Percentiles rank a stretch among this genome's conserved stretches.
Evolutionary conservation across 768 basidiomycete species (phyloP).

Genomic region (Vararia minispora): DNA sequence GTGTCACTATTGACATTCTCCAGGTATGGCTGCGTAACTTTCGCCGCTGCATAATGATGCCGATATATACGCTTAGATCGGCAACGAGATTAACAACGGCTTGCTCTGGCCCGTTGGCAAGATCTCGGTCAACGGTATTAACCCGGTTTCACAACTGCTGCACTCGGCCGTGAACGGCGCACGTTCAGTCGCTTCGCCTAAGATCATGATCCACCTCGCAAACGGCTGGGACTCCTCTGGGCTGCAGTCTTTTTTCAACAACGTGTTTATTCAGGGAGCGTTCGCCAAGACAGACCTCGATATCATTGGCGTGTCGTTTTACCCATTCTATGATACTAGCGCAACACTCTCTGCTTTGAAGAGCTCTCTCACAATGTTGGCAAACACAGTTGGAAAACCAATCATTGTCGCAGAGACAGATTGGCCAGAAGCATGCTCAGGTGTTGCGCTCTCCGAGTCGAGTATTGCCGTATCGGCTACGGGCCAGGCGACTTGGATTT

Average conservation of each 20-base stretch:
- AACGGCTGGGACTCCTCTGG: conserved; percentile 45
- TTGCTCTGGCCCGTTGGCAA: conserved; percentile 50
- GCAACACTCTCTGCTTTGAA: conserved; percentile 43
- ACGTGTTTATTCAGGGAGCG: conserved; percentile 42
- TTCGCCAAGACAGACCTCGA: conserved; percentile 40
- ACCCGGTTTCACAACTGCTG: conserved; percentile 43
- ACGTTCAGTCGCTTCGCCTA: conserved; percentile 32
- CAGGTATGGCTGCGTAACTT: conserved; percentile 23
- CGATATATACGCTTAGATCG: conserved; percentile 28
- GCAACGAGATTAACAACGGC: conserved; percentile 58
- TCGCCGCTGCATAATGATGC: neutral
- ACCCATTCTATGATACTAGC: conserved; percentile 49
- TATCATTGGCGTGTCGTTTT: conserved; percentile 53
- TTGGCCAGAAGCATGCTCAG: conserved; percentile 40
- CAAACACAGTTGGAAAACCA: conserved; percentile 40
- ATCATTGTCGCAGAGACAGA: conserved; percentile 55
- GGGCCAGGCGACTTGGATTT: conserved; percentile 45
- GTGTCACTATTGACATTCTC: conserved; percentile 41
- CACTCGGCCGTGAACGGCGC: conserved; percentile 50
- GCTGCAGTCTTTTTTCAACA: conserved; percentile 37
- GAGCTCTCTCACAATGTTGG: conserved; percentile 38
- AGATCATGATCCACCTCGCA: conserved; percentile 48
- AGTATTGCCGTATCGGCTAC: conserved; percentile 35
- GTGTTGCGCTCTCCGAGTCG: conserved; percentile 34
- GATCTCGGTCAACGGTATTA: conserved; percentile 41